A percentile compares a stretch with the other conserved stretches of the same genome.
Conservation (phyloP, 305 asterid genomes). For the Plantago lanceolata region DNA sequence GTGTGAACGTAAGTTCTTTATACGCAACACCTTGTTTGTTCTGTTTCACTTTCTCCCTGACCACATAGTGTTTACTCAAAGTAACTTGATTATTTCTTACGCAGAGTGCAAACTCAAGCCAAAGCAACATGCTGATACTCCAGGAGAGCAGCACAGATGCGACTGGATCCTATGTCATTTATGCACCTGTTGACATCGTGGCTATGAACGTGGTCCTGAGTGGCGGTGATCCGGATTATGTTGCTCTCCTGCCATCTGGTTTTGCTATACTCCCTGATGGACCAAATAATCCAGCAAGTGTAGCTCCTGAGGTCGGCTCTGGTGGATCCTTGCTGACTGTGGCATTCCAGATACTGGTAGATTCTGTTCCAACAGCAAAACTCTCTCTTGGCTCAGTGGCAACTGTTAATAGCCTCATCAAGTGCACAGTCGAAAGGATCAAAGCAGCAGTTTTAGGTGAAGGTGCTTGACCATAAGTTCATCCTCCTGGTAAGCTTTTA, state of each 20-base stretch:
- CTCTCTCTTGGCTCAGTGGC: conserved; percentile 90
- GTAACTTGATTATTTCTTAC: neutral
- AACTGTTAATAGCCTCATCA: conserved; percentile 90
- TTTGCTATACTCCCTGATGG: conserved; percentile 91
- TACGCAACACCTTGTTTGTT: neutral
- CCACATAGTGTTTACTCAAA: neutral
- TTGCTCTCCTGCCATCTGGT: conserved; percentile 89
- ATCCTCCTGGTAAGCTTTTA: conserved; percentile 5
- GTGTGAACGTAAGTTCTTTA: conserved; percentile 66
- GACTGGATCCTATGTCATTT: conserved; percentile 79
- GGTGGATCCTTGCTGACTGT: conserved; percentile 83
- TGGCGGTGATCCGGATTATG: conserved; percentile 95
- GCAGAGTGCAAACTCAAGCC: conserved; percentile 93
- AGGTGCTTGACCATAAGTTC: conserved; percentile 33
- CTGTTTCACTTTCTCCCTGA: neutral
- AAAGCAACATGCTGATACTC: conserved; percentile 82
- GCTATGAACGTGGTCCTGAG: conserved; percentile 88
- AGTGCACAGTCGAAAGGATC: conserved; percentile 91
- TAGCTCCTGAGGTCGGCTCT: conserved; percentile 41
- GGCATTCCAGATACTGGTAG: conserved; percentile 84
- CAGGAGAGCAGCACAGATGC: conserved; percentile 84
- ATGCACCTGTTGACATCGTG: conserved; percentile 82
- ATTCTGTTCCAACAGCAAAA: conserved; percentile 85
- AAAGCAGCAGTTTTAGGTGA: conserved; percentile 68
- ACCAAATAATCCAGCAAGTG: conserved; percentile 28